Base-by-base conservation (phyloP, 345 rosid species). In the Turnera subulata region DNA sequence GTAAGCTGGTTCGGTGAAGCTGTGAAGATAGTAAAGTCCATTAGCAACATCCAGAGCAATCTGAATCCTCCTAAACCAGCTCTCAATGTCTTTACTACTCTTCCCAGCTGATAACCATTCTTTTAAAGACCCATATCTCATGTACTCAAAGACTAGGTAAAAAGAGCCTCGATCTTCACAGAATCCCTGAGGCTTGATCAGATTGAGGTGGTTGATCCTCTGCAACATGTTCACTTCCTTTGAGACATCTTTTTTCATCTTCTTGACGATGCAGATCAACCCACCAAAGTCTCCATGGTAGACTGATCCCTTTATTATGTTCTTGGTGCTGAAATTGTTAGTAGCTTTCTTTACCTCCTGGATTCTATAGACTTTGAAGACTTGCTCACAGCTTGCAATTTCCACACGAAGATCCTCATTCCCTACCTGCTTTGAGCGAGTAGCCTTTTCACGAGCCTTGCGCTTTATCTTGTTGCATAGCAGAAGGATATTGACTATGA, bases 11-110 rank as follows among this genome's bases (percentile, higher is more conserved):
- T 78, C 47, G 35, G 81, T 71, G 71, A 76, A 76, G 73, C 71
- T 76, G 63, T 81, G 81, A 58, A 81, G 81, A 57, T 78, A 69
- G 63, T 78, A 59, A 46, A 81, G 79, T 38, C 86, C 79, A 43
- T 78, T 71, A 16, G 86, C 78, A 38, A 78, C 62, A 58, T 81
- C 83, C 22, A 76, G 42, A 48, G 81, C 79, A 53, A 78, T 76
- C 61, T 73, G 75, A 55, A 76, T 69, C 68, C 79, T 68, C 53
- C 48, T 63, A 5, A 35, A 50, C 76, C 78, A 76, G 33, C 55
- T 61, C 40, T 44, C 57, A 21, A 8, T 64, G 42, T 61, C 71
- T 55, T 53, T 53, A 10, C 23, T 20, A 22, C 55, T 57, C 47
- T 62, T 56, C 16, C 35, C 4, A 20, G 43, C n/a, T n/a, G n/a